Conservation (phyloP, 73 alveolate species). For the Uronychia setigera region DNA sequence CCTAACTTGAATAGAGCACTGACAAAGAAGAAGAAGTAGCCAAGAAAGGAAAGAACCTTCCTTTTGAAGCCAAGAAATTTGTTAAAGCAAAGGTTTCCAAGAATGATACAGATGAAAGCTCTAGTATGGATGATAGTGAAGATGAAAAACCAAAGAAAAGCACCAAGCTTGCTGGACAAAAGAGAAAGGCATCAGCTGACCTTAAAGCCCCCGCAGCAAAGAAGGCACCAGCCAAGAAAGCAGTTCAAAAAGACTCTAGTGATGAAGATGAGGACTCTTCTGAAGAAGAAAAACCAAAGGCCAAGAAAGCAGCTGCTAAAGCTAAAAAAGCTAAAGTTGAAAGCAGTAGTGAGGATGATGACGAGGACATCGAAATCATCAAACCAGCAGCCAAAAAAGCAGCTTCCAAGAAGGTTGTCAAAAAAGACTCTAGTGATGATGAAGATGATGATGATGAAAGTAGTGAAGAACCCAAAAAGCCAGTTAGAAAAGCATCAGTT, state of each 20-base stretch:
- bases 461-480: not conserved
- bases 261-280: conserved; percentile 10
- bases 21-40: not conserved
- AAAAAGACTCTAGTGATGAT: not conserved
- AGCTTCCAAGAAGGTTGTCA: not conserved
- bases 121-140: not conserved
- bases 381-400: not conserved
- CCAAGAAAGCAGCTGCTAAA: conserved; percentile 1
- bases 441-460: not conserved
- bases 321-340: conserved; percentile 30
- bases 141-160: not conserved
- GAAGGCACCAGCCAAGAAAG: conserved; percentile 38
- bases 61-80: not conserved
- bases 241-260: conserved; percentile 15
- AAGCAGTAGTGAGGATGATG: not conserved
- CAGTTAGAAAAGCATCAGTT: not conserved
- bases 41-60: not conserved
- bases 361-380: not conserved
- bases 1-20: not conserved
- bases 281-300: conserved; percentile 15
- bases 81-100: not conserved
- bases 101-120: not conserved
- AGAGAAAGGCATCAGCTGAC: not conserved
- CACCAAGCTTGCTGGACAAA: not conserved
- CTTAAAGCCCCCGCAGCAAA: conserved; percentile 21